phyloP scores from a whole-genome alignment of 108 stramenopile genomes.

The Cyclotella baltica region DNA sequence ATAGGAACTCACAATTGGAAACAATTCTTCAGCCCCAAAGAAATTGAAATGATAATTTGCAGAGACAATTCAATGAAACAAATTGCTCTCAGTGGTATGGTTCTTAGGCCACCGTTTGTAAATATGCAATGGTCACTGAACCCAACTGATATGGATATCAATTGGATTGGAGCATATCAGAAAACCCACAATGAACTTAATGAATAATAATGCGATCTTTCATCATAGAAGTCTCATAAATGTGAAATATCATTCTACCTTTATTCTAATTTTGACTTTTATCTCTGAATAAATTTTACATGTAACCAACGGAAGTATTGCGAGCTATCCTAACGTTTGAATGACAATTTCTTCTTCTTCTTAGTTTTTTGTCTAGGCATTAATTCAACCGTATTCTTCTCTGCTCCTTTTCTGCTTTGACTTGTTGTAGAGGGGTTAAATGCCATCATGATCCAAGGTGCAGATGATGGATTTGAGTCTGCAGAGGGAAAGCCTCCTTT shows the following conservation, averaged over 20 bases:
- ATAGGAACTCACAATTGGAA: conserved; percentile 93
- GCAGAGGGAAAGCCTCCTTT: neutral
- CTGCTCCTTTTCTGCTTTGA: neutral
- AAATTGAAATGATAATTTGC: conserved; percentile 60
- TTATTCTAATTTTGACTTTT: no score
- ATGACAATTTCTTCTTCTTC: conserved; percentile 12
- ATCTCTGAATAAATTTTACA: neutral
- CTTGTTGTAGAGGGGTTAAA: neutral
- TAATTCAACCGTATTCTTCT: neutral
- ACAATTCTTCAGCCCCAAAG: conserved; percentile 77
- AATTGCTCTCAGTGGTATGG: conserved; percentile 63
- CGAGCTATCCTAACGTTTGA: neutral
- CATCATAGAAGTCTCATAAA: no score
- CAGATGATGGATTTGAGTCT: neutral
- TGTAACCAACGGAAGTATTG: neutral
- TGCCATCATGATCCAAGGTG: neutral
- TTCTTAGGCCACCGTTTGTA: conserved; percentile 60
- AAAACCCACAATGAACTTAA: conserved; percentile 1
- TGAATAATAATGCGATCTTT: neutral
- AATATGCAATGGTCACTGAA: conserved; percentile 80
- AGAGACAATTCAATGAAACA: conserved; percentile 32
- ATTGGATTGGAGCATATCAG: conserved; percentile 88
- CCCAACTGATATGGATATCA: conserved; percentile 70
- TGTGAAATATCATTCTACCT: no score
- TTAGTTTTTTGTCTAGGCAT: neutral